A percentile compares a stretch with the other conserved stretches of the same genome.
Conservation (phyloP, 306 rosid genomes). For the Cicer pinnatifidum region DNA sequence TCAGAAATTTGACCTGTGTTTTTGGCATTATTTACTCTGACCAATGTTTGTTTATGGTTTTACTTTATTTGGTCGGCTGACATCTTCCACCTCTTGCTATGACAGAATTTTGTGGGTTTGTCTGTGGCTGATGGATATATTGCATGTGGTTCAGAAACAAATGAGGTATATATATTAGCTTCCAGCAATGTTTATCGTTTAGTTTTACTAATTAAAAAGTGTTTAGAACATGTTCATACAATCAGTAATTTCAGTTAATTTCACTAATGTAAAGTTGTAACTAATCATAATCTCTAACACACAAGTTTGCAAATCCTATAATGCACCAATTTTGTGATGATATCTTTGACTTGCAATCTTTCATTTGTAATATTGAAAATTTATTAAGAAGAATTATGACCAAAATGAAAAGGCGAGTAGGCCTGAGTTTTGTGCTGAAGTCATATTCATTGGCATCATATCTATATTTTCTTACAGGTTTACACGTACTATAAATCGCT, state of each 20-base stretch:
- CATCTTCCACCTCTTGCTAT: constrained; percentile 47
- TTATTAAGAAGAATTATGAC: constrained; percentile 10
- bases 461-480: constrained; percentile 60
- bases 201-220: constrained; percentile 10
- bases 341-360: constrained; percentile 8
- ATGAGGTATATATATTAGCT: constrained; percentile 71
- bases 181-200: constrained; percentile 9
- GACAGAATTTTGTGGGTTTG: constrained; percentile 94
- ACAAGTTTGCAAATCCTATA: constrained; percentile 9
- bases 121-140: constrained; percentile 85
- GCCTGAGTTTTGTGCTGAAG: constrained; percentile 11
- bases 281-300: constrained; percentile 8
- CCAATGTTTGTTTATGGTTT: constrained; percentile 23
- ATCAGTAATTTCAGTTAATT: constrained; percentile 27
- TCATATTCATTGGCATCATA: constrained; percentile 4
- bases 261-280: constrained; percentile 21
- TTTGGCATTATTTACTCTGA: constrained; percentile 39
- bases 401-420: constrained; percentile 24
- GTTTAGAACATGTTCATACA: constrained; percentile 1
- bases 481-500: constrained; percentile 79
- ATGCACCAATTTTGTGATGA: background rate
- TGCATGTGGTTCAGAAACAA: constrained; percentile 97
- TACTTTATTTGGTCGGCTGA: constrained; percentile 42
- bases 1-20: constrained; percentile 31
- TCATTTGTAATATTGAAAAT: background rate